Evolutionary conservation across 225 moss, liverwort and hornwort genomes (phyloP).

Genomic region (Pleurozium schreberi): DNA sequence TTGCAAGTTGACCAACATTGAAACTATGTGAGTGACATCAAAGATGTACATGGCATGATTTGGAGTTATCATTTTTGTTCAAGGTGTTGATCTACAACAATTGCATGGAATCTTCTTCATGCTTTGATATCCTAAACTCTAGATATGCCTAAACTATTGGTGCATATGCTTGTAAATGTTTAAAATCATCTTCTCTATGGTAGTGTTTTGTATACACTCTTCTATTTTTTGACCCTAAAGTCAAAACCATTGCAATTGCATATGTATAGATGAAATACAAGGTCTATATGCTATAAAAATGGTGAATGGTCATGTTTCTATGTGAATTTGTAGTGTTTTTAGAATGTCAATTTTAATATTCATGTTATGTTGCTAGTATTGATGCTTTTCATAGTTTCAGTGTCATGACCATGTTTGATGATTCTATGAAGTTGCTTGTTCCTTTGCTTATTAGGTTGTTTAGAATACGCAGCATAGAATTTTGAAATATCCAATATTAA

Average conservation of each 20-base stretch:
- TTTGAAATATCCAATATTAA: not conserved
- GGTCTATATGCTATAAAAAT: not conserved
- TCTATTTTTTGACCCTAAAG: too few species aligned
- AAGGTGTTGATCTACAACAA: too few species aligned
- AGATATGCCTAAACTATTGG: too few species aligned
- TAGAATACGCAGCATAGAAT: not conserved
- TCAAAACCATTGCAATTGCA: too few species aligned
- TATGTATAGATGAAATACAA: too few species aligned
- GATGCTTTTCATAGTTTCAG: not conserved
- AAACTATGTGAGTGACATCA: accelerated
- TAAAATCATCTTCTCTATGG: not conserved
- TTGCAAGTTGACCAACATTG: too few species aligned
- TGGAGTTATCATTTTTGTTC: too few species aligned
- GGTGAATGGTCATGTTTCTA: not conserved
- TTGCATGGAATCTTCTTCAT: too few species aligned
- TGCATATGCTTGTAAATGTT: not conserved
- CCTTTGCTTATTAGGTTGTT: not conserved
- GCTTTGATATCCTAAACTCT: too few species aligned
- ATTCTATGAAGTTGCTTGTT: not conserved
- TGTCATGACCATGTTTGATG: not conserved
- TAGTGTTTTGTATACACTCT: too few species aligned
- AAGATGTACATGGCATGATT: too few species aligned
- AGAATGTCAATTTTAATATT: not conserved
- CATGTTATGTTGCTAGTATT: not conserved
- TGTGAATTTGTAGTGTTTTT: not conserved